These are phyloP conservation scores for Plasmodium reichenowi DNA, from an alignment of 169 alveolate genomes.

Conservation along the genomic window DNA sequence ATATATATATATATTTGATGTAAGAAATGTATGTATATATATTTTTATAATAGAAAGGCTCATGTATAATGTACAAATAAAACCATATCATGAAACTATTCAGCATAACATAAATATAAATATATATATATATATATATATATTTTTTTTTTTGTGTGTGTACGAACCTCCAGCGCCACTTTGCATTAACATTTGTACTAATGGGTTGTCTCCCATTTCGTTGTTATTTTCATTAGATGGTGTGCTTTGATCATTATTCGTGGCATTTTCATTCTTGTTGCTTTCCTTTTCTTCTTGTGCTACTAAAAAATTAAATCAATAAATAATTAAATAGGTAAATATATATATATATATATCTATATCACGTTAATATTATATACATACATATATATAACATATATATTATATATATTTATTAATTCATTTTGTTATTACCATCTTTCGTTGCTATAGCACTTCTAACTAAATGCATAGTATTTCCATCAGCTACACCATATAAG, in stretches of 20 bases:
- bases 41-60: not conserved
- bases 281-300: constrained; percentile 38
- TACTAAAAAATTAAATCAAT: not conserved
- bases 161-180: constrained; percentile 60
- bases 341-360: constrained; percentile 33
- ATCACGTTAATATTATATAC: constrained; percentile 18
- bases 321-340: not conserved
- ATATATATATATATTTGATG: not conserved
- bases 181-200: constrained; percentile 71
- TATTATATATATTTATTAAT: constrained; percentile 3
- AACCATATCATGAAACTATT: not conserved
- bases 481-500: constrained; percentile 87
- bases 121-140: not conserved
- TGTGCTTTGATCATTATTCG: not conserved
- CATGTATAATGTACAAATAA: not conserved
- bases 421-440: constrained; percentile 75
- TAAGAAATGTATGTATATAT: not conserved
- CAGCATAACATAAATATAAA: not conserved
- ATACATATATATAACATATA: constrained; percentile 30
- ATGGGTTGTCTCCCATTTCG: constrained; percentile 37
- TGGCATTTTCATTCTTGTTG: constrained; percentile 32
- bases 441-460: constrained; percentile 86
- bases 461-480: constrained; percentile 92
- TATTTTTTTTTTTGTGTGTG: too few relatives aligned
- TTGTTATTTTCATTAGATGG: constrained; percentile 18